Conservation (phyloP, 2,329 filamentous ascomycete genomes). For the Dactylellina drechsleri region DNA sequence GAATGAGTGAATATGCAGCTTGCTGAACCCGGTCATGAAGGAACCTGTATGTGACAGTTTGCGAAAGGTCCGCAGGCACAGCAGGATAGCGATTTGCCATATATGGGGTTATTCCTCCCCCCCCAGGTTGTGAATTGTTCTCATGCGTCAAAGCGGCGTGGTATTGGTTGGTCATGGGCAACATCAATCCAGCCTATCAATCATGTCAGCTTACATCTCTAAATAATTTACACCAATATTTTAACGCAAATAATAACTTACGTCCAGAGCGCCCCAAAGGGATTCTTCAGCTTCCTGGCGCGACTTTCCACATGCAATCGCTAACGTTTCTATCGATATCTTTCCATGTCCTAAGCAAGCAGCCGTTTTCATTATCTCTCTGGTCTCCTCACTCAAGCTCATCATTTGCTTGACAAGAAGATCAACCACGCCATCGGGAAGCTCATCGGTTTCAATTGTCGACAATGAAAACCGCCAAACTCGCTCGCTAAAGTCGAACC, state of each 20-base stretch:
- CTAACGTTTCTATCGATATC: conserved; percentile 57
- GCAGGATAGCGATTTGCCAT: conserved; percentile 52
- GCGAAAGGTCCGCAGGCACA: conserved; percentile 44
- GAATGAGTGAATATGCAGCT: conserved; percentile 58
- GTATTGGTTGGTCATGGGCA: conserved; percentile 56
- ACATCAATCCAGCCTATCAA: conserved; percentile 56
- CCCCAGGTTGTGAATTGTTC: conserved; percentile 40
- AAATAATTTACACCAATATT: neutral
- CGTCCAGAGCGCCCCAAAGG: conserved; percentile 58
- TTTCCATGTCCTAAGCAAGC: conserved; percentile 57
- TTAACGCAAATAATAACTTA: conserved; percentile 29
- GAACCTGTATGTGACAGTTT: conserved; percentile 58
- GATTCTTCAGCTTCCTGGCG: conserved; percentile 56
- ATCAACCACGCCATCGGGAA: conserved; percentile 58
- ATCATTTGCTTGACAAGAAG: conserved; percentile 59
- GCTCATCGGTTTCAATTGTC: conserved; percentile 57
- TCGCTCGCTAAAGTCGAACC: conserved; percentile 57
- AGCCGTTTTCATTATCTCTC: conserved; percentile 57
- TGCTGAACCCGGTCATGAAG: conserved; percentile 59
- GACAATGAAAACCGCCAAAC: conserved; percentile 59
- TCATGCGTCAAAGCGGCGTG: conserved; percentile 46
- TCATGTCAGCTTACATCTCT: conserved; percentile 19
- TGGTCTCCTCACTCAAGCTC: conserved; percentile 57
- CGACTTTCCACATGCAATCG: conserved; percentile 57
- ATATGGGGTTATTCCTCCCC: conserved; percentile 39